Percentiles rank a stretch among this genome's conserved stretches.
Evolutionary conservation across 2,329 filamentous ascomycete genomes (phyloP).

Genomic region (Stemphylium lycopersici): DNA sequence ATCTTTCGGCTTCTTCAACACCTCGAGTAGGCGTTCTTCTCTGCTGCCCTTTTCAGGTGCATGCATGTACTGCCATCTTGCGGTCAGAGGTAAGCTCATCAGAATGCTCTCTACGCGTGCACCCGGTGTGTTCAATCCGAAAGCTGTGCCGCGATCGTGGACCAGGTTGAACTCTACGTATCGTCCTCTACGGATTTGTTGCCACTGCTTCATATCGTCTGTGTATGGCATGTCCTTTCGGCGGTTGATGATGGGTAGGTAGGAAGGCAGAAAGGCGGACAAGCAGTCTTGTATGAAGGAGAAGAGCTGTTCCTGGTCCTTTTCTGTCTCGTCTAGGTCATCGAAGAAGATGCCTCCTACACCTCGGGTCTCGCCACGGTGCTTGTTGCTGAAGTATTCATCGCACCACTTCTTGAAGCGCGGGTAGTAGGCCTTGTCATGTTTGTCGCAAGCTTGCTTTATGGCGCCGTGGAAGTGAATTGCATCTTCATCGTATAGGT

Average conservation of each 20-base stretch:
- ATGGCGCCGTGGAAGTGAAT: slow-evolving; percentile 95
- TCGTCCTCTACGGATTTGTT: slow-evolving; percentile 89
- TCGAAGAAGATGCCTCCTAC: slow-evolving; percentile 99
- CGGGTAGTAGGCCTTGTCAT: slow-evolving; percentile 90
- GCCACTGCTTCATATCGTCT: slow-evolving; percentile 89
- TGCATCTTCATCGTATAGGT: slow-evolving; percentile 95
- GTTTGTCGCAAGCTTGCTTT: slow-evolving; percentile 90
- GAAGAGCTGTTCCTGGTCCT: slow-evolving; percentile 88
- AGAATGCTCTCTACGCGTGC: slow-evolving; percentile 94
- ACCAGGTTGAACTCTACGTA: slow-evolving; percentile 99
- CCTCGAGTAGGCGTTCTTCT: slow-evolving; percentile 82
- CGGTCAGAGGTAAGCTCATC: slow-evolving; percentile 94
- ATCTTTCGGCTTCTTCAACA: slow-evolving; percentile 65
- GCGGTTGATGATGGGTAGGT: slow-evolving; percentile 84
- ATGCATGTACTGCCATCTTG: slow-evolving; percentile 96
- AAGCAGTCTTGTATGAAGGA: slow-evolving; percentile 86
- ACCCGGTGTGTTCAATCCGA: slow-evolving; percentile 90
- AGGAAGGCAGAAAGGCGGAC: slow-evolving; percentile 85
- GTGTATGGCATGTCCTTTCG: slow-evolving; percentile 92
- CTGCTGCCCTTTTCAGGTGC: slow-evolving; percentile 74
- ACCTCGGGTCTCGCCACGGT: slow-evolving; percentile 84
- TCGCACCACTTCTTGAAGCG: slow-evolving; percentile 99
- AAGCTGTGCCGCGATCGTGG: slow-evolving; percentile 92
- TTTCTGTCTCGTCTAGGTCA: slow-evolving; percentile 86
- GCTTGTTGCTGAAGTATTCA: slow-evolving; percentile 94